Percentiles rank a stretch among this genome's conserved stretches.
phyloP scores from a whole-genome alignment of 164 flowering plant genomes.

The Cinnamomum chago region DNA sequence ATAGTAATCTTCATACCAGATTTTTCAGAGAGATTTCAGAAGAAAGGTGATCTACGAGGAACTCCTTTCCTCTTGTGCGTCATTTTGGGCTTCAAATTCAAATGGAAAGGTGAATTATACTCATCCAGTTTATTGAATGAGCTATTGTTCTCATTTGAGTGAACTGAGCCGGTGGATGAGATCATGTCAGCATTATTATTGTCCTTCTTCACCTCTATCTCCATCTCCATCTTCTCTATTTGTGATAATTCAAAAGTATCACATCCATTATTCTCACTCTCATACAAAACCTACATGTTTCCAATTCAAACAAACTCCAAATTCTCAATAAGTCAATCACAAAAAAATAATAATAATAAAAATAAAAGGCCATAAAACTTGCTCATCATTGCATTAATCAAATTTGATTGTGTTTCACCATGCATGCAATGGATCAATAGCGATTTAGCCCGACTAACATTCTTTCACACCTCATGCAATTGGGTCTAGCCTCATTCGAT shows the following conservation, averaged over 20 bases:
- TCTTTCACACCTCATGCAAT: constrained; percentile 59
- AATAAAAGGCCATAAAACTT: not conserved
- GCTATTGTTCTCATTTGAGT: not conserved
- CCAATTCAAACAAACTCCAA: not conserved
- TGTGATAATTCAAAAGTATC: not conserved
- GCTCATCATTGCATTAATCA: not conserved
- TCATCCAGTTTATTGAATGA: not conserved
- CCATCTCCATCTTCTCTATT: too few relatives aligned
- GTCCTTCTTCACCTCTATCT: not conserved
- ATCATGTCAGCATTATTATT: not conserved
- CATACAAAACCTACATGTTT: constrained; percentile 7
- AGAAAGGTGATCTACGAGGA: constrained; percentile 49
- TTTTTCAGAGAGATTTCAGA: not conserved
- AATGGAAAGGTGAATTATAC: not conserved
- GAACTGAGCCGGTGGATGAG: not conserved
- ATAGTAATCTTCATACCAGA: not conserved
- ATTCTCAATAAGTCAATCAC: not conserved
- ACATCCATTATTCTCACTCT: not conserved
- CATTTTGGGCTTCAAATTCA: constrained; percentile 31
- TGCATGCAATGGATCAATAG: constrained; percentile 73
- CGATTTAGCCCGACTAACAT: constrained; percentile 51
- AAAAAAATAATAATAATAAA: too few relatives aligned
- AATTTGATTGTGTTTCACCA: constrained; percentile 27
- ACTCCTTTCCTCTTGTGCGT: constrained; percentile 53
- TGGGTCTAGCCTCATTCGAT: constrained; percentile 30